A percentile compares a stretch with the other conserved stretches of the same genome.
These are phyloP conservation scores for Aspergillus tanneri DNA, from an alignment of 2,329 filamentous ascomycete species.

Conservation along the genomic window DNA sequence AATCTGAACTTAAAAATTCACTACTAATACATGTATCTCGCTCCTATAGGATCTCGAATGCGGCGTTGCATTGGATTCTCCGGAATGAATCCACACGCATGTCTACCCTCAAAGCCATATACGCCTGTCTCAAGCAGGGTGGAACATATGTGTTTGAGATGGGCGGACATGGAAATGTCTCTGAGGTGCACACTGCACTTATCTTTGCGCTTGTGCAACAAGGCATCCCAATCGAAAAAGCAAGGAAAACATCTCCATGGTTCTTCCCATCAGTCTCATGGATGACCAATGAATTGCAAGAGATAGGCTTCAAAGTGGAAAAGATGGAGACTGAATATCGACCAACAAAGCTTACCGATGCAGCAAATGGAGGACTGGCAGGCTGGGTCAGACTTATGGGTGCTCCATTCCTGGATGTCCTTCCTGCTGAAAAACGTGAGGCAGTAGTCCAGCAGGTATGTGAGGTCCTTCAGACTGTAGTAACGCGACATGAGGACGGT, in stretches of 20 bases:
- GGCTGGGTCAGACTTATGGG: conserved; percentile 68
- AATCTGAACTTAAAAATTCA: background rate
- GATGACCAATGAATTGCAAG: conserved; percentile 45
- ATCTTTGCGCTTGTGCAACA: conserved; percentile 53
- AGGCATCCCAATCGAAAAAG: conserved; percentile 52
- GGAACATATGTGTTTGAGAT: conserved; percentile 67
- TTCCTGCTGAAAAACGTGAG: conserved; percentile 52
- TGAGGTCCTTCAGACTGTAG: conserved; percentile 56
- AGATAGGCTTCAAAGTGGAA: conserved; percentile 50
- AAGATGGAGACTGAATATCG: conserved; percentile 63
- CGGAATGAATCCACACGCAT: conserved; percentile 45
- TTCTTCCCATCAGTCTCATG: conserved; percentile 68
- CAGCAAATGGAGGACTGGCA: conserved; percentile 55
- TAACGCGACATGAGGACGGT: conserved; percentile 58
- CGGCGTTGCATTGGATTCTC: conserved; percentile 68
- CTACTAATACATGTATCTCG: background rate
- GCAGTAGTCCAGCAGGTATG: conserved; percentile 55
- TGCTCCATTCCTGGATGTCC: conserved; percentile 56
- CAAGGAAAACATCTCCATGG: conserved; percentile 60
- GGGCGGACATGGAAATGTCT: conserved; percentile 68
- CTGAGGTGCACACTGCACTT: conserved; percentile 61
- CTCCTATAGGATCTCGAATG: conserved; percentile 55
- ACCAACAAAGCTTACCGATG: conserved; percentile 54
- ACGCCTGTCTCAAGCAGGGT: conserved; percentile 53
- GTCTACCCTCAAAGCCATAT: conserved; percentile 55